Evolutionary conservation across 305 asterid species (phyloP).

Genomic region (Fraxinus baroniana): DNA sequence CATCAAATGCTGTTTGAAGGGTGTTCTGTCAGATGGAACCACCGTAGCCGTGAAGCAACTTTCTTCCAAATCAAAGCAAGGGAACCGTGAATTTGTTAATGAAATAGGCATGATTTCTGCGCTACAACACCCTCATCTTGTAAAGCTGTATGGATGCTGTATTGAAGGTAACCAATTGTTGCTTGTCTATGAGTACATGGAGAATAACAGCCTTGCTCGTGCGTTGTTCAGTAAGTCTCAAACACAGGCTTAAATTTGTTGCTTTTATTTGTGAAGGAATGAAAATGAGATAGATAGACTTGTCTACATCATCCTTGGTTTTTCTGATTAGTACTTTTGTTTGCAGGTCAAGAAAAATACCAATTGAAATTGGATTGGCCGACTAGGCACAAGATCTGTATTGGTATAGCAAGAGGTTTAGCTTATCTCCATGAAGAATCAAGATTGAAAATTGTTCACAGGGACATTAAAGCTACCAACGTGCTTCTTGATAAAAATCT

Average conservation of each 20-base stretch:
- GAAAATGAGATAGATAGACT: neutral
- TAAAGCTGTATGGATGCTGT: slow-evolving; percentile 69
- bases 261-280: neutral
- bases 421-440: slow-evolving; percentile 83
- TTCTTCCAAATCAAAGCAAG: slow-evolving; percentile 75
- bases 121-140: slow-evolving; percentile 79
- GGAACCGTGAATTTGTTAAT: slow-evolving; percentile 74
- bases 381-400: slow-evolving; percentile 47
- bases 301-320: neutral
- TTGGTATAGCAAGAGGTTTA: slow-evolving; percentile 72
- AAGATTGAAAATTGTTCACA: slow-evolving; percentile 21
- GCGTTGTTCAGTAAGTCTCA: slow-evolving; percentile 48
- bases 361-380: slow-evolving; percentile 58
- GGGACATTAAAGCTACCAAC: slow-evolving; percentile 67
- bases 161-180: slow-evolving; percentile 59
- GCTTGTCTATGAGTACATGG: slow-evolving; percentile 59
- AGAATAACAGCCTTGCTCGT: slow-evolving; percentile 52
- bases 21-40: slow-evolving; percentile 51
- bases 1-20: slow-evolving; percentile 38
- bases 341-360: slow-evolving; percentile 49
- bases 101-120: slow-evolving; percentile 92
- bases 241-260: neutral
- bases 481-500: slow-evolving; percentile 61
- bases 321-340: neutral
- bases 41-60: slow-evolving; percentile 76